These are phyloP conservation scores for Microthyrium microscopicum DNA, from an alignment of 2,329 filamentous ascomycete species.

Conservation along the genomic window DNA sequence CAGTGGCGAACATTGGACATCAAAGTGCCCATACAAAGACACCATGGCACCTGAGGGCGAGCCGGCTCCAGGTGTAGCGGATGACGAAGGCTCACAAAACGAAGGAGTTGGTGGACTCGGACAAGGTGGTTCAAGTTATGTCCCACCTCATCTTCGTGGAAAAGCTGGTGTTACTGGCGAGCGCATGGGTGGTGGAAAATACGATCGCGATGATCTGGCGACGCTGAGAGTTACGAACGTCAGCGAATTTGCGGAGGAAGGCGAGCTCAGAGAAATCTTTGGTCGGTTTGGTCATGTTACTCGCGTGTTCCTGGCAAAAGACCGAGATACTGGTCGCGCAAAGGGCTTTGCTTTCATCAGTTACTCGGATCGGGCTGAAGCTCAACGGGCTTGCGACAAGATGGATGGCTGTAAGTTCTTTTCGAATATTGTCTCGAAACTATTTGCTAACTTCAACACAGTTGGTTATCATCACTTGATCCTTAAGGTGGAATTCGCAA, in stretches of 20 bases:
- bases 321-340: conserved; percentile 84
- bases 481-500: conserved; percentile 73
- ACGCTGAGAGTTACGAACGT: conserved; percentile 97
- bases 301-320: conserved; percentile 93
- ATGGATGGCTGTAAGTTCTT: conserved; percentile 70
- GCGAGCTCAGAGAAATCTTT: conserved; percentile 93
- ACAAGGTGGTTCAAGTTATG: conserved; percentile 65
- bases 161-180: conserved; percentile 49
- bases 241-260: conserved; percentile 92
- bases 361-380: conserved; percentile 79
- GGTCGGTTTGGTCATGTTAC: conserved; percentile 94
- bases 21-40: conserved; percentile 98
- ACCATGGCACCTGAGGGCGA: conserved; percentile 76
- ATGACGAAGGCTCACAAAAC: conserved; percentile 31
- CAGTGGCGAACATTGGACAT: conserved; percentile 97
- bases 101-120: conserved; percentile 39
- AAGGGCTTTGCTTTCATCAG: conserved; percentile 99
- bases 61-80: conserved; percentile 23
- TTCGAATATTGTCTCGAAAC: background rate
- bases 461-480: conserved; percentile 73
- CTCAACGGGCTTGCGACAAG: conserved; percentile 84
- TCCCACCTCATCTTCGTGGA: conserved; percentile 82
- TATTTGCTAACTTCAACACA: conserved; percentile 9
- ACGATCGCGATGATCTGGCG: conserved; percentile 89
- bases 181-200: conserved; percentile 72